Percentiles rank a stretch among this genome's conserved stretches.
phyloP scores from a whole-genome alignment of 371 early-diverging fungal genomes.

The Vavraia culicis region DNA sequence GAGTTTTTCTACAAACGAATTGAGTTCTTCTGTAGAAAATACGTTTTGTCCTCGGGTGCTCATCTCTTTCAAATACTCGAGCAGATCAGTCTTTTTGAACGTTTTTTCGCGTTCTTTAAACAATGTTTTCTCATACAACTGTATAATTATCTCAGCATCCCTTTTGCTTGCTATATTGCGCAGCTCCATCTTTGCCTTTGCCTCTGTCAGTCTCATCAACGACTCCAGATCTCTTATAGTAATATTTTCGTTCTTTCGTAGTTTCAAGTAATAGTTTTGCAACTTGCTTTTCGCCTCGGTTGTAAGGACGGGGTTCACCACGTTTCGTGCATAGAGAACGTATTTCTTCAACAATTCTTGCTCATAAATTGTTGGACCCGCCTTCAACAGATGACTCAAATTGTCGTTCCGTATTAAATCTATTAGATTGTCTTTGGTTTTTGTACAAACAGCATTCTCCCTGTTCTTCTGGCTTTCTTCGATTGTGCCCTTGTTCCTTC shows the following conservation, averaged over 20 bases:
- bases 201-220: conserved; percentile 34
- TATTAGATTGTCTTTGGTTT: neutral
- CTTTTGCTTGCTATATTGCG: conserved; percentile 23
- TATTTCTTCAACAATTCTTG: conserved; percentile 46
- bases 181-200: conserved; percentile 34
- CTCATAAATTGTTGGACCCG: too few relatives aligned
- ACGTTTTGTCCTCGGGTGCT: neutral
- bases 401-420: neutral
- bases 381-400: conserved; percentile 26
- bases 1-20: neutral
- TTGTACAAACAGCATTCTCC: neutral
- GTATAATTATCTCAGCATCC: conserved; percentile 35
- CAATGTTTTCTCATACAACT: conserved; percentile 22
- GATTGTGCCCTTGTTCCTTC: conserved; percentile 8
- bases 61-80: conserved; percentile 3
- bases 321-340: conserved; percentile 35
- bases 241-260: conserved; percentile 9
- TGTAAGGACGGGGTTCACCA: conserved; percentile 34
- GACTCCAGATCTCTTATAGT: conserved; percentile 34
- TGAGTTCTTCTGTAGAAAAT: conserved; percentile 9
- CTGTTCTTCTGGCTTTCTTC: conserved; percentile 15
- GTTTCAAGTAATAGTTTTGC: conserved; percentile 19
- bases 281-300: conserved; percentile 27
- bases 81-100: conserved; percentile 4
- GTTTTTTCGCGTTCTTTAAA: conserved; percentile 7